A percentile compares a stretch with the other conserved stretches of the same genome.
Evolutionary conservation across 129 eudicot genomes (phyloP).

Genomic region (Solidago caesia): DNA sequence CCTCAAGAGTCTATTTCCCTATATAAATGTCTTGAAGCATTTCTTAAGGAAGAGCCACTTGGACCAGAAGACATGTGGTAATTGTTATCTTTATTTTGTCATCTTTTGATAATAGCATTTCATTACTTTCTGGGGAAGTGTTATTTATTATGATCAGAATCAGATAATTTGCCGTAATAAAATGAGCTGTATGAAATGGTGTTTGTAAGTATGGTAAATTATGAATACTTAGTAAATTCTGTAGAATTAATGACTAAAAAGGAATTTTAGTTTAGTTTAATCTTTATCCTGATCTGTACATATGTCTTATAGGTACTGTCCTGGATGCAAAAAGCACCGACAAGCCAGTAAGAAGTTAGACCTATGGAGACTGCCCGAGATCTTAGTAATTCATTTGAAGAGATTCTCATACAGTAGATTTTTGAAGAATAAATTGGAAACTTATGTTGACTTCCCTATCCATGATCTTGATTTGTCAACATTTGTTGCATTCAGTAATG

Average conservation of each 20-base stretch:
- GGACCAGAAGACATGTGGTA: constrained; percentile 99
- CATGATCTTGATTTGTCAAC: constrained; percentile 74
- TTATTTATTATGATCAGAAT: not conserved
- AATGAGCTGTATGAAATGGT: not conserved
- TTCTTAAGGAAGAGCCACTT: constrained; percentile 95
- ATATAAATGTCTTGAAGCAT: constrained; percentile 92
- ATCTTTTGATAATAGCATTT: not conserved
- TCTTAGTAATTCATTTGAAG: constrained; percentile 86
- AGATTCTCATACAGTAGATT: constrained; percentile 96
- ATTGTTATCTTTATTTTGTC: constrained; percentile 28
- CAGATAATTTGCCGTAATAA: not conserved
- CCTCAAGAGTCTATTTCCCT: constrained; percentile 84
- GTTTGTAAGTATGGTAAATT: not conserved
- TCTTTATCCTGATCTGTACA: constrained; percentile 17
- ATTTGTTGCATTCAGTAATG: constrained; percentile 57
- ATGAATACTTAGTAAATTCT: not conserved
- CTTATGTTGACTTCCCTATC: constrained; percentile 77
- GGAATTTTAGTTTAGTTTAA: not conserved
- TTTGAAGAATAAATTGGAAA: constrained; percentile 84
- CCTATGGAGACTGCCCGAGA: constrained; percentile 93
- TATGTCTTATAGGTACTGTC: constrained; percentile 65
- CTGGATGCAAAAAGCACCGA: constrained; percentile 79
- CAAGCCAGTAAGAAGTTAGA: constrained; percentile 95
- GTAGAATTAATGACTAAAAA: not conserved
- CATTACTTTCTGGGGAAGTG: not conserved